These are phyloP conservation scores for Erysimum cheiranthoides DNA, from an alignment of 345 rosid genomes.

Conservation along the genomic window DNA sequence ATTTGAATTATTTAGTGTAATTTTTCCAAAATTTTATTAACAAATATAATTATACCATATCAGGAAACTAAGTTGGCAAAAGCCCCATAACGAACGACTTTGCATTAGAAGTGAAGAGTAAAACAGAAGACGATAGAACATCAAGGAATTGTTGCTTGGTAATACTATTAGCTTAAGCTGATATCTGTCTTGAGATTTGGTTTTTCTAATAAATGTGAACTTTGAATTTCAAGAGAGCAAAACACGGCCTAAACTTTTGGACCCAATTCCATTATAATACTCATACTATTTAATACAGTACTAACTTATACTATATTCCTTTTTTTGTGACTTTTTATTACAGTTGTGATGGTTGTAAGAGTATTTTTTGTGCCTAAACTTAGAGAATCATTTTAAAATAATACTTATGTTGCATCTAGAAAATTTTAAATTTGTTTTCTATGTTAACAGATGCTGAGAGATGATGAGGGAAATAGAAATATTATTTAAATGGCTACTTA, in stretches of 20 bases:
- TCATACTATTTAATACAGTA: constrained; percentile 8
- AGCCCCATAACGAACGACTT: background rate
- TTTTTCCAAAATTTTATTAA: background rate
- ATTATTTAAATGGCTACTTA: constrained; percentile 5
- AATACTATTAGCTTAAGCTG: constrained; percentile 10
- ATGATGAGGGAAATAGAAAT: background rate
- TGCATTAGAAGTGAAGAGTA: background rate
- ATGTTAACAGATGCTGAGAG: background rate
- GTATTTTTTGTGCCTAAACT: background rate
- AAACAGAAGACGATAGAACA: background rate
- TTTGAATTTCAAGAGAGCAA: constrained; percentile 54
- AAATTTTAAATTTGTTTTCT: background rate
- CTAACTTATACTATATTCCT: background rate
- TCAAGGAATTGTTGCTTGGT: background rate
- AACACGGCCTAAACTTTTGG: constrained; percentile 54
- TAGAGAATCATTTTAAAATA: background rate
- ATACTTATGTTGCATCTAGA: constrained; percentile 1
- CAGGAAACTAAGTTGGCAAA: background rate
- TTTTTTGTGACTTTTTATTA: constrained; percentile 8
- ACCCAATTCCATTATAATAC: constrained; percentile 29
- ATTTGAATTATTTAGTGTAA: background rate
- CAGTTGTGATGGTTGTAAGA: background rate
- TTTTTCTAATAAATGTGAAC: constrained; percentile 34
- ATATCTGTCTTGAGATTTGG: constrained; percentile 29
- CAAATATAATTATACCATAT: background rate